phyloP scores from a whole-genome alignment of 345 rosid species.

The Garcia nutans region DNA sequence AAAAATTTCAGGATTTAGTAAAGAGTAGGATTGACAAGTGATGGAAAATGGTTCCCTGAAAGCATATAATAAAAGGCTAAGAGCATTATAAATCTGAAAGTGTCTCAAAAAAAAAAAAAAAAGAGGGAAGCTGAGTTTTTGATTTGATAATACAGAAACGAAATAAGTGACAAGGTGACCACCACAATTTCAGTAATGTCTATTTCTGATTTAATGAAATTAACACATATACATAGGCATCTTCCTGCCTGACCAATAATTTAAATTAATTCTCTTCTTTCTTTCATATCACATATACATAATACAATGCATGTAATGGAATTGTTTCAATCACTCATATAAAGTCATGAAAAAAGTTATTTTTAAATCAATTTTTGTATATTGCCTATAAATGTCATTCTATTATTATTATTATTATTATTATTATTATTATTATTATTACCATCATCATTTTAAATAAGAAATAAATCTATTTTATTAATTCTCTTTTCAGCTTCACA shows the following conservation, averaged over 20 bases:
- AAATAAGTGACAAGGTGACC: constrained; percentile 35
- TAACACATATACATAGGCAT: background rate
- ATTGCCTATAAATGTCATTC: constrained; percentile 16
- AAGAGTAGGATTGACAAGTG: background rate
- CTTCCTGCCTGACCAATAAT: constrained; percentile 35
- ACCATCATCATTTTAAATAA: too few relatives aligned
- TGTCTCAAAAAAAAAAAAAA: constrained; percentile 23
- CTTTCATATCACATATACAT: constrained; percentile 25
- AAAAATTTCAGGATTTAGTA: too few relatives aligned
- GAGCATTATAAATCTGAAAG: constrained; percentile 10
- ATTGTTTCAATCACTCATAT: constrained; percentile 14
- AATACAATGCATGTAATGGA: constrained; percentile 24
- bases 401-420: background rate
- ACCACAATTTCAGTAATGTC: constrained; percentile 26
- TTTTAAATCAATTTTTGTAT: constrained; percentile 27
- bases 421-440: too few relatives aligned
- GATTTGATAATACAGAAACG: constrained; percentile 18
- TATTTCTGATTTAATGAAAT: constrained; percentile 18
- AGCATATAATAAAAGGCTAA: background rate
- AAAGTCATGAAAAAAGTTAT: background rate
- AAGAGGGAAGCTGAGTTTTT: constrained; percentile 11
- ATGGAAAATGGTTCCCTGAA: background rate
- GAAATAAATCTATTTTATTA: too few relatives aligned
- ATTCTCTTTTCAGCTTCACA: too few relatives aligned
- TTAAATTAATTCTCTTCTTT: constrained; percentile 7